These are phyloP conservation scores for Fusarium falciforme DNA, from an alignment of 2,329 filamentous ascomycete genomes.

Conservation along the genomic window DNA sequence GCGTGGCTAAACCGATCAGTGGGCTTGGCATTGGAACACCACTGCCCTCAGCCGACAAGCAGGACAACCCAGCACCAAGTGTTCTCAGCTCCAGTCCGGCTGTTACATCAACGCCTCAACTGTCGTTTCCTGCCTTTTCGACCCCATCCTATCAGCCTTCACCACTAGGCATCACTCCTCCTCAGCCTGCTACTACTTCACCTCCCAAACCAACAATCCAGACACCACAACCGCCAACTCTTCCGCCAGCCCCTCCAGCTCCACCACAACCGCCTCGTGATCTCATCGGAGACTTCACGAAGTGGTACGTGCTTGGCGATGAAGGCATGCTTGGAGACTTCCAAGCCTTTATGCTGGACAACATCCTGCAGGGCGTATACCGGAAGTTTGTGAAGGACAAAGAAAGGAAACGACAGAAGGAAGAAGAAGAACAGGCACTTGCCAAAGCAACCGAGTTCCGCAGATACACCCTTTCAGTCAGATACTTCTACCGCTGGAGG, in stretches of 20 bases:
- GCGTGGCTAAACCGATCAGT: background rate
- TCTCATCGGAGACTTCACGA: conserved; percentile 60
- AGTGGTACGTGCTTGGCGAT: conserved; percentile 67
- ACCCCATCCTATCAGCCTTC: conserved; percentile 5
- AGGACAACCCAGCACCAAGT: conserved; percentile 3
- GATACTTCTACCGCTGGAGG: conserved; percentile 69
- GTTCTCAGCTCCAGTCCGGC: conserved; percentile 1
- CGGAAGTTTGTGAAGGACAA: conserved; percentile 54
- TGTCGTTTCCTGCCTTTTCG: conserved; percentile 15
- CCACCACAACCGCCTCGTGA: conserved; percentile 49
- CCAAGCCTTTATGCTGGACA: conserved; percentile 57
- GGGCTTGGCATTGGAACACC: background rate
- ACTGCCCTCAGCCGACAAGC: background rate
- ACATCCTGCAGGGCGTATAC: conserved; percentile 57
- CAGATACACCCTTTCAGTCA: conserved; percentile 61
- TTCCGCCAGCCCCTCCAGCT: conserved; percentile 4
- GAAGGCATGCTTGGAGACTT: conserved; percentile 65
- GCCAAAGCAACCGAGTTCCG: conserved; percentile 62
- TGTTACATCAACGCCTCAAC: conserved; percentile 13
- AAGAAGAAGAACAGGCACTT: conserved; percentile 61
- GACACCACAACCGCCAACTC: conserved; percentile 9
- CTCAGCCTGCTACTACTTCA: conserved; percentile 7
- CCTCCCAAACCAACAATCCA: conserved; percentile 1
- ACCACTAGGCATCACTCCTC: background rate
- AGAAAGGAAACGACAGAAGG: conserved; percentile 54